Evolutionary conservation across 306 rosid species (phyloP).

Genomic region (Fagus sylvatica): DNA sequence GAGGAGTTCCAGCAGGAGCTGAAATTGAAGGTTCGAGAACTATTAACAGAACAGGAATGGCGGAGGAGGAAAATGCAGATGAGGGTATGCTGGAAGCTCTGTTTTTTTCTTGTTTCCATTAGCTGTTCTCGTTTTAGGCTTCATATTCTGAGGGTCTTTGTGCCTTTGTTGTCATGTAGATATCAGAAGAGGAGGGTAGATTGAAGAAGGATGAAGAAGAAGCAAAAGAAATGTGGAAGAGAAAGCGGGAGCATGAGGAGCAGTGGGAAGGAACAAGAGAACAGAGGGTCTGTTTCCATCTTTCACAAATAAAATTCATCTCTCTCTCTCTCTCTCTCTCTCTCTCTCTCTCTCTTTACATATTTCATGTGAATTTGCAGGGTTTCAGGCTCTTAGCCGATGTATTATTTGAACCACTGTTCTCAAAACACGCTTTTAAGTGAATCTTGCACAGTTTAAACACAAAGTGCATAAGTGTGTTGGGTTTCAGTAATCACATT

Average conservation of each 20-base stretch:
- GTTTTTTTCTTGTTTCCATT: neutral
- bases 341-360: neutral
- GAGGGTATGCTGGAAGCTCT: conserved; percentile 63
- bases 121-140: neutral
- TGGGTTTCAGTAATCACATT: too few species aligned
- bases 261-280: conserved; percentile 99
- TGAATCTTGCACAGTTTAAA: neutral
- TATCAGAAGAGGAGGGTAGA: conserved; percentile 99
- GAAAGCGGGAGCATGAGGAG: conserved; percentile 97
- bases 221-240: conserved; percentile 96
- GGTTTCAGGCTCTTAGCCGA: neutral
- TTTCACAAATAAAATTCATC: too few species aligned
- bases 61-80: conserved; percentile 97
- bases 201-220: conserved; percentile 96
- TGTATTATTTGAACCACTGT: neutral
- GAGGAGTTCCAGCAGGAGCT: conserved; percentile 90
- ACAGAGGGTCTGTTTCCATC: conserved; percentile 69
- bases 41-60: conserved; percentile 98
- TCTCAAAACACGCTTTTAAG: neutral
- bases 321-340: neutral
- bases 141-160: conserved; percentile 20
- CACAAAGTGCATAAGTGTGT: neutral
- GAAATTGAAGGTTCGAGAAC: conserved; percentile 85
- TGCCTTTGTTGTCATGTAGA: conserved; percentile 50
- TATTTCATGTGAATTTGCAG: too few species aligned